These are phyloP conservation scores for Aspergillus wentii DNA, from an alignment of 495 filamentous ascomycete genomes.

Conservation along the genomic window DNA sequence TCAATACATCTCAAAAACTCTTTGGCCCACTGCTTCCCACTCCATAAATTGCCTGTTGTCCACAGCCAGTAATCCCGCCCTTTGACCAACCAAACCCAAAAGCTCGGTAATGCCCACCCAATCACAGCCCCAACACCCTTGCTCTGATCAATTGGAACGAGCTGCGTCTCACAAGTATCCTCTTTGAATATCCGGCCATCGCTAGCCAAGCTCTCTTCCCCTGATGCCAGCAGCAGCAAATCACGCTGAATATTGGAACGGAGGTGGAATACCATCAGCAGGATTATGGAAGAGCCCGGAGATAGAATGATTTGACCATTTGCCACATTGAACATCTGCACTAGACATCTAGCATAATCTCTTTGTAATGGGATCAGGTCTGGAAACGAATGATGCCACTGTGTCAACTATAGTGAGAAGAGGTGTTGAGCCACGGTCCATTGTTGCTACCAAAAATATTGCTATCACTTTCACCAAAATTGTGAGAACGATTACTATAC, in stretches of 20 bases:
- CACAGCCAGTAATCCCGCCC: constrained; percentile 57
- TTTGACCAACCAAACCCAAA: constrained; percentile 55
- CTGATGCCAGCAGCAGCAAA: constrained; percentile 17
- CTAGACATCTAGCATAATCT: too few species aligned
- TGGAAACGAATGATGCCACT: too few species aligned
- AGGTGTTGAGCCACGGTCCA: too few species aligned
- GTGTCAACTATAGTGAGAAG: too few species aligned
- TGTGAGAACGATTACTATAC: too few species aligned
- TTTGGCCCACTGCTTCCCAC: constrained; percentile 50
- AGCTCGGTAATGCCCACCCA: constrained; percentile 49
- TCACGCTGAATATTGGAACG: constrained; percentile 41
- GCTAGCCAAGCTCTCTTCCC: background rate
- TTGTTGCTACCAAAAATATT: too few species aligned
- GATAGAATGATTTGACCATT: too few species aligned
- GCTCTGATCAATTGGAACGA: constrained; percentile 50
- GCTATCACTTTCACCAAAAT: too few species aligned
- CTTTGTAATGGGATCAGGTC: too few species aligned
- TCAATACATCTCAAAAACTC: too few species aligned
- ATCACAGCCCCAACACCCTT: constrained; percentile 53
- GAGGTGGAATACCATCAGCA: constrained; percentile 29
- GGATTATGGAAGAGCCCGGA: constrained; percentile 40
- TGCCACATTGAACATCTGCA: too few species aligned
- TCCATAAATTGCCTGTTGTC: constrained; percentile 43
- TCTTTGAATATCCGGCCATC: constrained; percentile 24
- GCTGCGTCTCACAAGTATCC: constrained; percentile 42